Base-by-base conservation (phyloP, 352 stramenopile genomes). In the Pythium apleroticum region DNA sequence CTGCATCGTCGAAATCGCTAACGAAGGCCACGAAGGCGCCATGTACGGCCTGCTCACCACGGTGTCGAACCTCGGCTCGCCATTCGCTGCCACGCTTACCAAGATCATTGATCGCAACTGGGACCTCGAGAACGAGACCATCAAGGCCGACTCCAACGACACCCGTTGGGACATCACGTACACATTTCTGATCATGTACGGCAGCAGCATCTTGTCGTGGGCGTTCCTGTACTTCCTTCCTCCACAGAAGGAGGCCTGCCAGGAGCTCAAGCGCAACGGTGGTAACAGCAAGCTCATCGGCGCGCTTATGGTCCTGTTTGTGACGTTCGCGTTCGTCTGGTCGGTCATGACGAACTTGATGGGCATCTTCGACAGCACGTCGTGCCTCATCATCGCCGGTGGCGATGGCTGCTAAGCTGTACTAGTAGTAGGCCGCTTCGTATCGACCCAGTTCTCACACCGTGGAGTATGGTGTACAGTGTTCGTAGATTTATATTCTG, bases 91-190 rank as follows among this genome's bases (percentile, higher is more conserved):
- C 15, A 35, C 59, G 15, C 48, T 68, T 39, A 68, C 58, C 25
- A 72, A 68, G 52, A 67, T 62, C 60, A 33, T 68, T 4, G 54
- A 72, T 28, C 25, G 30, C 3, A 28, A 60, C 50, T 77, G 68
- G 27, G 63, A 77, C 31, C 25, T 82, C 12, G 69, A 63, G 22
- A 77, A 79, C 66, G 62, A 68, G 8, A 58, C 56, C 53, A 75
- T 83, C 54, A 63, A 73, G 46, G 20, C 27, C 8, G 75, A 83
- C 63, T 55, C 45, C 24, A 52, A 65, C 52, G 59, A 35, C 17
- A 37, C 80, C 4, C 75, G 75, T 15, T 66, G 68, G 66, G 57
- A 80, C 15, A 58, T 83, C 10, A 74, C 75, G 2, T 77, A 77
- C 33, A 55, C 58, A 9, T 49, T 77, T 25, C 14, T 78, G n/a